Base-by-base conservation (phyloP, 192 early-diverging fungal genomes). In the Linnemannia hyalina region DNA sequence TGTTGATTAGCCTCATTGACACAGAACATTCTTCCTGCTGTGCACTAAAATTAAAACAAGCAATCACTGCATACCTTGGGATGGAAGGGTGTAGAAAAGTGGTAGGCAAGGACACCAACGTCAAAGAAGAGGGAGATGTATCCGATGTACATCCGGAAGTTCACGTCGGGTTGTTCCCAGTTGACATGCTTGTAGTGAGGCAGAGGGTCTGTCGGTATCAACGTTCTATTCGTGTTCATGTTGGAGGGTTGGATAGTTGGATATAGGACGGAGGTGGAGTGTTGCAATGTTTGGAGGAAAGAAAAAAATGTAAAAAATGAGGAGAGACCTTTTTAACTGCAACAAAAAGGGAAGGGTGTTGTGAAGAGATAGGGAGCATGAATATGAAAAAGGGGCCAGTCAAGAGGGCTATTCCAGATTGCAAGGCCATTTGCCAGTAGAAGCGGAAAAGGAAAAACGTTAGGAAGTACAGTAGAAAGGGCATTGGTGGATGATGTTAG, bases 71-170 rank as follows among this genome's bases (percentile, higher is more conserved):
- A 4, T 65, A 85, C 83, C 78, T 85, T 85, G 11, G 83, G 83
- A 68, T 85, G 83, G 46, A 76, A 85, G 11, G 83, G 83, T 15
- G 83, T 85, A 4, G 60, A 69, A 32, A 85, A 85, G 44, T 85
- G 83, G 38, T 85, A 85, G 2, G 70, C 57, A n/a, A 85, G 69
- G 23, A 85, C 83, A 1, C 70, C 83, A 6, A 77, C 5, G 20
- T 85, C 83, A 38, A 85, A 85, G 26, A 85, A 68, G 16, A 85
- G 74, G 16, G 83, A 85, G 74, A 76, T 2, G 68, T 85, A 85
- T 32, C 74, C 35, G 20, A 85, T 15, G 16, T 85, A 85, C 83
- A 85, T 85, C 32, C 78, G 52, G 35, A 75, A 80, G 68, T 74
- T 49, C 4, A 68, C 15, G n/a, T 85, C 83, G 22, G 77, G 74